phyloP scores from a whole-genome alignment of 192 early-diverging fungal genomes.

The Oehlia diaphana region DNA sequence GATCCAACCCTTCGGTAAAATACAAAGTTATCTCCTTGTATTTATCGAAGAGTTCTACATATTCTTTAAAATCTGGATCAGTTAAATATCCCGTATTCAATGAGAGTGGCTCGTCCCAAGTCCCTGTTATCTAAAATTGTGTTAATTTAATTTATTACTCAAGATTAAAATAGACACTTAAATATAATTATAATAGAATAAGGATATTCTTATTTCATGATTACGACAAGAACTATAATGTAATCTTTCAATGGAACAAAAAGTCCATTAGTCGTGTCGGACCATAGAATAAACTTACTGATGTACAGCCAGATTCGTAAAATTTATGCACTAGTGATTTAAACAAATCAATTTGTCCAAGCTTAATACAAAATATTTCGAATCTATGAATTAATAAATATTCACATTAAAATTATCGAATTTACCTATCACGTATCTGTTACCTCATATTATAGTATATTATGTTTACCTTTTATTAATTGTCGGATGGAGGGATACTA shows the following conservation, averaged over 20 bases:
- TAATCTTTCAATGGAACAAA: no score
- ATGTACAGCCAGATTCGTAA: not conserved
- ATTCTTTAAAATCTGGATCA: not conserved
- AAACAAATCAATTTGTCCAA: not conserved
- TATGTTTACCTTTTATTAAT: not conserved
- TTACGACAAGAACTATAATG: no score
- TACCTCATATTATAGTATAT: not conserved
- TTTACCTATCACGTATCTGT: not conserved
- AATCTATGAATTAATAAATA: not conserved
- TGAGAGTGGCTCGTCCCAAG: not conserved
- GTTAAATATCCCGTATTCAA: not conserved
- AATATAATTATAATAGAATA: no score
- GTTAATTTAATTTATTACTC: not conserved
- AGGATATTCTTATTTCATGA: no score
- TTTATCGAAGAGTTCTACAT: not conserved
- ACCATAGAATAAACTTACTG: not conserved
- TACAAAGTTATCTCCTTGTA: not conserved
- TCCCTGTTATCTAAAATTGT: not conserved
- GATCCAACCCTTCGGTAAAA: not conserved
- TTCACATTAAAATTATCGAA: not conserved
- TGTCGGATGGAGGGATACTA: not conserved
- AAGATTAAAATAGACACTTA: no score
- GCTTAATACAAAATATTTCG: not conserved
- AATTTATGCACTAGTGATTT: not conserved
- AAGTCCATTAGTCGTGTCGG: not conserved